Percentiles rank a stretch among this genome's conserved stretches.
phyloP scores from a whole-genome alignment of 2,329 filamentous ascomycete genomes.

The Lasiodiplodia sp. region DNA sequence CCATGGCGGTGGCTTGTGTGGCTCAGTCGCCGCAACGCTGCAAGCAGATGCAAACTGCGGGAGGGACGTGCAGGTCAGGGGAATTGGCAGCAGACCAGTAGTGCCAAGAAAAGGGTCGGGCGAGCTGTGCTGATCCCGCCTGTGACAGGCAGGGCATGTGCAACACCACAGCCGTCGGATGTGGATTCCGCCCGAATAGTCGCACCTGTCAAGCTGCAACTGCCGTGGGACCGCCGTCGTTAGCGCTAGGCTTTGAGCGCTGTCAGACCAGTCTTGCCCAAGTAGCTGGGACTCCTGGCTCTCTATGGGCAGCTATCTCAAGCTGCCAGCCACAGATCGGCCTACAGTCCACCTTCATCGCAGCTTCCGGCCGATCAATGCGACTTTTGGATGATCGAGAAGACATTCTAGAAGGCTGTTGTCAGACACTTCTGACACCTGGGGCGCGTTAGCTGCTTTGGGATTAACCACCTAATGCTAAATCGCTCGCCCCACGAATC shows the following conservation, averaged over 20 bases:
- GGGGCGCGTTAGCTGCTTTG: neutral
- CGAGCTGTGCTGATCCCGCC: conserved; percentile 8
- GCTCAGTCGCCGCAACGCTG: conserved; percentile 8
- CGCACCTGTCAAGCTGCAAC: neutral
- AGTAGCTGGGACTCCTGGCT: neutral
- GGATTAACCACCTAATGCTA: neutral
- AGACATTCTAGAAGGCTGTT: conserved; percentile 4
- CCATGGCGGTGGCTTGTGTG: neutral
- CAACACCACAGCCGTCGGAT: neutral
- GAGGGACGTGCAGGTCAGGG: conserved; percentile 2
- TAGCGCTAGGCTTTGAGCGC: neutral
- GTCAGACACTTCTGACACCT: neutral
- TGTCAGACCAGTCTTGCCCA: neutral
- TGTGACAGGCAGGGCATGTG: neutral
- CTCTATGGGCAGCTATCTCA: neutral
- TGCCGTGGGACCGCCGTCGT: neutral
- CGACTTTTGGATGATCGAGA: neutral
- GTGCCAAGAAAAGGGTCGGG: conserved; percentile 1
- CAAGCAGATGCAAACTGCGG: neutral
- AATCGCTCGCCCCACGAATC: neutral
- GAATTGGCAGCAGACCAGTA: neutral
- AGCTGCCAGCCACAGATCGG: neutral
- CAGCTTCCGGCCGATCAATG: neutral
- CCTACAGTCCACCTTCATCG: neutral
- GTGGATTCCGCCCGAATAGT: neutral